phyloP scores from a whole-genome alignment of 805 yeast genomes.

The Sugiyamaella lignohabitans region DNA sequence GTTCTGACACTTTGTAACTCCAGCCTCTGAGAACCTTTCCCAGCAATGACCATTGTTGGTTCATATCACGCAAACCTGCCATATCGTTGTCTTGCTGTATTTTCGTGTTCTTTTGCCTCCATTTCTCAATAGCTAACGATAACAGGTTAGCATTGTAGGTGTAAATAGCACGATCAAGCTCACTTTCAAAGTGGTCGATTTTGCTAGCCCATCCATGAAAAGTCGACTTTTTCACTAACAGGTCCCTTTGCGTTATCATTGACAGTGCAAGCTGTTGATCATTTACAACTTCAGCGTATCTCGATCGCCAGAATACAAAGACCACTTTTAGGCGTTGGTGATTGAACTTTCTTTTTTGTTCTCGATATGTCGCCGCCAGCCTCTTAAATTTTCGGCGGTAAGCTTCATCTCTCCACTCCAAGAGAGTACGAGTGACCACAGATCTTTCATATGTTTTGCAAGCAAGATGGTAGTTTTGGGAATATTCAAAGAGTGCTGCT shows the following conservation, averaged over 20 bases:
- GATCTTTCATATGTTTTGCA: neutral
- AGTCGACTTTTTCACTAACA: no score
- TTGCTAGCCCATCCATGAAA: no score
- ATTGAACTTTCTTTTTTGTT: no score
- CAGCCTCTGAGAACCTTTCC: slow-evolving; percentile 19
- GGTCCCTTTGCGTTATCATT: no score
- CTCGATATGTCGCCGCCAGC: no score
- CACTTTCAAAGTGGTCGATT: neutral
- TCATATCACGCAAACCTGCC: neutral
- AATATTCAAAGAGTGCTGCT: neutral
- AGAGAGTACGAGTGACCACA: no score
- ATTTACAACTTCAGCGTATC: no score
- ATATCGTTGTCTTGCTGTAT: neutral
- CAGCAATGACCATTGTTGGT: neutral
- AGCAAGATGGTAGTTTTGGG: neutral
- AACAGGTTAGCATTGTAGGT: neutral
- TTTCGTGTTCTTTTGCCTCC: neutral
- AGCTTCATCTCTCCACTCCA: no score
- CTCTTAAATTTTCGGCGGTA: no score
- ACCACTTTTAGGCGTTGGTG: no score
- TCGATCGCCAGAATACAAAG: no score
- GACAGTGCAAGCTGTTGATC: no score
- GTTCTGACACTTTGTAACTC: slow-evolving; percentile 18
- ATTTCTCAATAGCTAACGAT: neutral
- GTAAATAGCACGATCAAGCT: neutral